These are phyloP conservation scores for Penicillium sp. DNA, from an alignment of 2,329 filamentous ascomycete species.

Conservation along the genomic window DNA sequence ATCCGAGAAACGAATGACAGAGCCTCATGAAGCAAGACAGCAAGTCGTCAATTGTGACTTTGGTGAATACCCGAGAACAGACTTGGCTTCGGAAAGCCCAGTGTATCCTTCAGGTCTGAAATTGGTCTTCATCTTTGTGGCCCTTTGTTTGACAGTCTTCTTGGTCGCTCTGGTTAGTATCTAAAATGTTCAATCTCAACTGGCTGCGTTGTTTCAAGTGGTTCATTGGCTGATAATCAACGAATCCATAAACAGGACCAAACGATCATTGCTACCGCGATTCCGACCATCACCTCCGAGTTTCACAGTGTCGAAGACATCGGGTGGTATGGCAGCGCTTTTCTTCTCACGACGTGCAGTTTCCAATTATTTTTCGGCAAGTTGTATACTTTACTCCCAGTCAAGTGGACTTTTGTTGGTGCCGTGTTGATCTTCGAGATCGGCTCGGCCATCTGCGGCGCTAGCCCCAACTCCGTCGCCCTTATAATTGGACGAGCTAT, in stretches of 20 bases:
- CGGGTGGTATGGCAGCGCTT: slow-evolving; percentile 63
- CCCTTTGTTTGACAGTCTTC: not conserved
- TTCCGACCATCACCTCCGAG: slow-evolving; percentile 20
- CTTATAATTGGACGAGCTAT: slow-evolving; percentile 42
- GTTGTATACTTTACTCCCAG: slow-evolving; percentile 38
- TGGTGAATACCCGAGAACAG: not conserved
- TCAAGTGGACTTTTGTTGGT: slow-evolving; percentile 38
- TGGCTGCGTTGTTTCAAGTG: not conserved
- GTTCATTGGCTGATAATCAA: too few relatives aligned
- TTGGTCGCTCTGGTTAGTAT: not conserved
- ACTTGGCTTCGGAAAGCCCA: slow-evolving; percentile 8
- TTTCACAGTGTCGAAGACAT: slow-evolving; percentile 51
- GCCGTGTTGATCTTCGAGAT: slow-evolving; percentile 38
- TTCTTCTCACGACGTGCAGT: slow-evolving; percentile 25
- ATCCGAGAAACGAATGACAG: not conserved
- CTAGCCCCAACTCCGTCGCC: slow-evolving; percentile 34
- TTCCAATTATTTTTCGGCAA: slow-evolving; percentile 41
- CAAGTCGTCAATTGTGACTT: not conserved
- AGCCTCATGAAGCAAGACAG: not conserved
- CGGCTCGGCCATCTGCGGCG: slow-evolving; percentile 36
- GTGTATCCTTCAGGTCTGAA: not conserved
- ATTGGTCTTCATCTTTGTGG: not conserved
- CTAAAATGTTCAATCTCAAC: not conserved
- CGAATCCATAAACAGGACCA: not conserved
- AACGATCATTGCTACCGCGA: slow-evolving; percentile 33